These are phyloP conservation scores for Microglena sp. DNA, from an alignment of 139 green algal species.

Conservation along the genomic window DNA sequence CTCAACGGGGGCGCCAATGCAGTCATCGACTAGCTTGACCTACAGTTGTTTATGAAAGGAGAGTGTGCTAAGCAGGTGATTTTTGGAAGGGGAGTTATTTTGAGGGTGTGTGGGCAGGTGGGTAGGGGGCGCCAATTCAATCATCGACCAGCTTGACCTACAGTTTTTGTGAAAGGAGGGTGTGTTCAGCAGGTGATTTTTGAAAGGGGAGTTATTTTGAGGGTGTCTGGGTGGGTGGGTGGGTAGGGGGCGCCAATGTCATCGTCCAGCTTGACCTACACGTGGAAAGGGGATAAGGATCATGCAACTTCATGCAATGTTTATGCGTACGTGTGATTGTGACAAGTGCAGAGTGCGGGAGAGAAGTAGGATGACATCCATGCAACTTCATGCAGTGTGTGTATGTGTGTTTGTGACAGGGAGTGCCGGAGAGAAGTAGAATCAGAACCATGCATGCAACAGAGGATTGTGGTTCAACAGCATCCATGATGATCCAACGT, in stretches of 20 bases:
- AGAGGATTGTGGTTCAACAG: no score
- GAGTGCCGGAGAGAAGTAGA: no score
- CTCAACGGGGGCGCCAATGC: conserved; percentile 83
- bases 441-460: no score
- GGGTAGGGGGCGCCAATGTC: background rate
- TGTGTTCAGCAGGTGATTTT: background rate
- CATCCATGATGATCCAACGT: no score
- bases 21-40: conserved; percentile 91
- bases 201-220: background rate
- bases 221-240: background rate
- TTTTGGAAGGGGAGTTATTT: background rate
- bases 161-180: background rate
- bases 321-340: no score
- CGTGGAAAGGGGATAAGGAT: no score
- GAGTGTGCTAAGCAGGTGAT: background rate
- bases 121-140: background rate
- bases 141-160: background rate
- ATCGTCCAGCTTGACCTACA: background rate
- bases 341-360: no score
- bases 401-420: no score
- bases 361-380: no score
- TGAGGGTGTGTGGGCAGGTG: background rate
- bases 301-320: no score
- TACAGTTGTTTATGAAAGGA: conserved; percentile 15
- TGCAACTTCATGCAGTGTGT: no score